Evolutionary conservation across 306 rosid species (phyloP).

Genomic region (Quercus dentata): DNA sequence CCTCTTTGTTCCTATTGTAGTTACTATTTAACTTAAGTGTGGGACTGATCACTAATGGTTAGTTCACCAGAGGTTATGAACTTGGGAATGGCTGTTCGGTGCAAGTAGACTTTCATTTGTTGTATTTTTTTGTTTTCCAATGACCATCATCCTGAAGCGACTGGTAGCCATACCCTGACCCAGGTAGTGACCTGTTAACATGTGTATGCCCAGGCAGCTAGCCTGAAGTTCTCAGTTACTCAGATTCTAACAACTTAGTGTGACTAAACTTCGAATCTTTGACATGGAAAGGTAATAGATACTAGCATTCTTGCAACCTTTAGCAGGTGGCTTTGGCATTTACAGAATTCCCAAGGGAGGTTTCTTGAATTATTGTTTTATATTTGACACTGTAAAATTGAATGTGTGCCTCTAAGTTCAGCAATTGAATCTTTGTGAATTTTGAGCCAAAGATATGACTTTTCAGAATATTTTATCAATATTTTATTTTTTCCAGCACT

Average conservation of each 20-base stretch:
- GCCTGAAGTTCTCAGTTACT: neutral
- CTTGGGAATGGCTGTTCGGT: neutral
- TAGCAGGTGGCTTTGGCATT: neutral
- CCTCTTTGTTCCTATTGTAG: neutral
- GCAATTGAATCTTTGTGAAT: constrained; percentile 7
- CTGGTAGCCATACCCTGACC: neutral
- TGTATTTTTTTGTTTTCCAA: neutral
- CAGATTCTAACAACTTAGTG: neutral
- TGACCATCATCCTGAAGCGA: neutral
- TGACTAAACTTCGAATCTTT: neutral
- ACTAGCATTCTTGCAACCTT: constrained; percentile 16
- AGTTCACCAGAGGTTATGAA: neutral
- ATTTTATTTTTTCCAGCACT: constrained; percentile 50
- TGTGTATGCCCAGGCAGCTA: neutral
- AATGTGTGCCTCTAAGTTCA: constrained; percentile 7
- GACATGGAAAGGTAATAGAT: neutral
- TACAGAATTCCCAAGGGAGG: constrained; percentile 3
- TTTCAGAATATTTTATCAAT: constrained; percentile 19
- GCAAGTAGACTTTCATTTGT: neutral
- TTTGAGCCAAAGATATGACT: constrained; percentile 1
- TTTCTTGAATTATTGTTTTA: neutral
- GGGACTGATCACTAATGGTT: neutral
- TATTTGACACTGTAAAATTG: constrained; percentile 8
- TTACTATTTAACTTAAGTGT: neutral
- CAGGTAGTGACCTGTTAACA: neutral